Evolutionary conservation across 2,329 filamentous ascomycete genomes (phyloP).

Genomic region (Phialocephala sp.): DNA sequence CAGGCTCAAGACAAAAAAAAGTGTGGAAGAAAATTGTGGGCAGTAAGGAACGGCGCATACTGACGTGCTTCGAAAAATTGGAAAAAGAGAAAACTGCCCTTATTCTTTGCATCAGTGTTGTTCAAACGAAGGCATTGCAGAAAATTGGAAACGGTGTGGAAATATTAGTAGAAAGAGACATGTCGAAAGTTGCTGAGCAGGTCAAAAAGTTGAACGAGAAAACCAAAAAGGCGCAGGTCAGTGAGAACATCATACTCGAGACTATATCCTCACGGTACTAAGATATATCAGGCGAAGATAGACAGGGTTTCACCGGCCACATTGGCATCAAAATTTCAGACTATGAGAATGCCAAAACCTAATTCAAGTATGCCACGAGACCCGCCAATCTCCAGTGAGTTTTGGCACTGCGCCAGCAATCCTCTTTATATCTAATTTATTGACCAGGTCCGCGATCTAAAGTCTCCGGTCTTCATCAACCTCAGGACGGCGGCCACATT

Average conservation of each 20-base stretch:
- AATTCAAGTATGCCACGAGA: too few species aligned
- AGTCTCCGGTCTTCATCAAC: background rate
- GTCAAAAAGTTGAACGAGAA: background rate
- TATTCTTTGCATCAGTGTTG: constrained; percentile 16
- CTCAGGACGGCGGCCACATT: background rate
- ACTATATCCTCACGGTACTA: background rate
- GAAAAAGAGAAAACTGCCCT: constrained; percentile 17
- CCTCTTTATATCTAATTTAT: background rate
- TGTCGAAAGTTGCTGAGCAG: background rate
- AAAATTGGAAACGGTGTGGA: background rate
- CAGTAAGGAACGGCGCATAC: background rate
- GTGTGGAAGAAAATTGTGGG: background rate
- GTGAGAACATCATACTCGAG: background rate
- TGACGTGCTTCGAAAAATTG: constrained; percentile 11
- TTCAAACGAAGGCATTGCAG: background rate
- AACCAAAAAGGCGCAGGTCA: background rate
- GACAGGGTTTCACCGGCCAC: background rate
- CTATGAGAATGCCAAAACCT: too few species aligned
- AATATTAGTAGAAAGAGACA: background rate
- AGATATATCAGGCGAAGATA: background rate
- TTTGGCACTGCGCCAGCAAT: too few species aligned
- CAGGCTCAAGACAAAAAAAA: background rate
- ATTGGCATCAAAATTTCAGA: background rate
- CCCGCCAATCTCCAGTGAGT: too few species aligned
- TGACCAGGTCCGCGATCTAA: background rate